Percentiles rank a stretch among this genome's conserved stretches.
Evolutionary conservation across 495 filamentous ascomycete species (phyloP).

Genomic region (Lophiostoma macrostomum): DNA sequence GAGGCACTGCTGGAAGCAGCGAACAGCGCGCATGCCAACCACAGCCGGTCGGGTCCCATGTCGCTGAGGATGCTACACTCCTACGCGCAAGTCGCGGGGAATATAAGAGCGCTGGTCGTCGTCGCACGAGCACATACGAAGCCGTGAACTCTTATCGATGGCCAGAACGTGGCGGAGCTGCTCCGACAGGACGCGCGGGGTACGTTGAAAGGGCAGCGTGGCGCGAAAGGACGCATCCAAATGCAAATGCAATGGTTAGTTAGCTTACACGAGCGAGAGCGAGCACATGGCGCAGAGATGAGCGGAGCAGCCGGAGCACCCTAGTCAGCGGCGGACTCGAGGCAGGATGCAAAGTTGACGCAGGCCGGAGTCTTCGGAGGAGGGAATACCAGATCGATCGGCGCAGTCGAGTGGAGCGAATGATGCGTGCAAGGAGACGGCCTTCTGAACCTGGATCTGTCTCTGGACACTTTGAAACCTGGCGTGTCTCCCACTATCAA

Average conservation of each 20-base stretch:
- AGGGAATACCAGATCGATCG: neutral
- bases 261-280: too few relatives aligned
- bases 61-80: too few relatives aligned
- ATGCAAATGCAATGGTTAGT: too few relatives aligned
- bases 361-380: conserved; percentile 3
- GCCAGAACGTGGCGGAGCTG: conserved; percentile 4
- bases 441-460: neutral
- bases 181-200: neutral
- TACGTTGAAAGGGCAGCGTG: neutral
- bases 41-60: too few relatives aligned
- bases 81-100: too few relatives aligned
- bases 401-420: neutral
- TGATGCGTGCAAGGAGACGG: conserved; percentile 4
- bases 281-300: too few relatives aligned
- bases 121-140: neutral
- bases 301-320: too few relatives aligned
- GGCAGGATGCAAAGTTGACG: neutral
- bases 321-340: neutral
- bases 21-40: conserved; percentile 15
- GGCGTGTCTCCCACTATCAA: conserved; percentile 12
- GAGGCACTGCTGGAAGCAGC: conserved; percentile 1
- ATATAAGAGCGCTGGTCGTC: neutral
- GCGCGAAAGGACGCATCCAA: neutral
- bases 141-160: conserved; percentile 13
- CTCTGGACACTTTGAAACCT: conserved; percentile 25